Evolutionary conservation across 2,329 filamentous ascomycete genomes (phyloP), one percentile per base, ranked within the genome.

Genomic region (Albifimbria verrucaria): DNA sequence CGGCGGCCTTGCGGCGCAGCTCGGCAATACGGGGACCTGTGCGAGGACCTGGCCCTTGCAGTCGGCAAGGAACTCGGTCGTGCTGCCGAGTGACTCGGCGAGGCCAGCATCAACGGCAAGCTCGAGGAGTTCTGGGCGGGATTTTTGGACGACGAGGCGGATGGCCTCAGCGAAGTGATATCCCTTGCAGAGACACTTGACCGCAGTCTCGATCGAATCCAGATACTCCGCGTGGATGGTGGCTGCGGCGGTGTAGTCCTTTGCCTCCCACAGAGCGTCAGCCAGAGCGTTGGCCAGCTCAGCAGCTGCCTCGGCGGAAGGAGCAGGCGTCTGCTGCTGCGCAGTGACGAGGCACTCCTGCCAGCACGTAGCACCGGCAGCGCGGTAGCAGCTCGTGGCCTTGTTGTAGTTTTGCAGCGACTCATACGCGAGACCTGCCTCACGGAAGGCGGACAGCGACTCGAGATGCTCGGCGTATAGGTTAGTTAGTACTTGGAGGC

Each of bases 401-500:
- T 87, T 81, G 20, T 75, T 67, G 64, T 89, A 90, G 66, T 92
- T 84, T 12, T 77, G 74, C 10, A 99, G 85, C 20, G 88, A 96
- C 68, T 97, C 94, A 70, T 95, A 96, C 3, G 92, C 89, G 60
- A 97, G 81, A 7, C 90, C 94, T 18, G 94, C 93, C 68, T 97
- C 91, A 61, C 89, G 87, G 73, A 90, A 90, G 23, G 86, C 81
- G 21, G 91, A 96, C 49, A 81, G 83, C 2, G 82, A 80, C 65
- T 88, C 85, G 22, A 99, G 85, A 61, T 91, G 80, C 55, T 84
- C 79, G 48, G 92, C 94, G 65, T 96, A 96, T 32, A 94, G 78
- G 28, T 81, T 77, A 48, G 89, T 95, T 45, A 97, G 82, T 18
- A 80, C 77, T 12, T 77, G 77, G 26, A 91, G 80, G 11, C 84